Base-by-base conservation (phyloP, 225 moss, liverwort and hornwort species). In the Polytrichum commune region DNA sequence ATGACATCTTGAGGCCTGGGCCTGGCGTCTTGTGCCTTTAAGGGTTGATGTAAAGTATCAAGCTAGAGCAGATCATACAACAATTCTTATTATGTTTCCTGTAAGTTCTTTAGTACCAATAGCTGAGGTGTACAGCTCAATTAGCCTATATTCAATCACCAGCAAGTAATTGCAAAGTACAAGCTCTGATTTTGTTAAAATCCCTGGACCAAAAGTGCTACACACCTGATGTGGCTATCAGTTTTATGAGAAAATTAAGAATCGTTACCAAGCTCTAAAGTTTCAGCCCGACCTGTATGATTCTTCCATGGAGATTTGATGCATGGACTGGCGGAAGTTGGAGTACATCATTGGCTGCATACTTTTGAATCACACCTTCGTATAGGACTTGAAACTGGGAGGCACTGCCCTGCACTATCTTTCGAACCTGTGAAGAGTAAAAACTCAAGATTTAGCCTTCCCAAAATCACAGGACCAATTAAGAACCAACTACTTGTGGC, bases 391-490 rank as follows among this genome's bases (percentile, higher is more conserved):
- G 88, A 74, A 98, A 98, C 53, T 81, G 80, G 29, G 90, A 74
- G 56, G 79, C 80, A 84, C 92, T 90, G 54, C 97, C 97, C 57
- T 77, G 86, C 54, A 98, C 97, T 81, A 98, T 98, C 75, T 93
- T 98, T 62, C 84, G 85, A 65, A 98, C 90, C 94, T 97, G 77
- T 23, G 25, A 29, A 29, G 26, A 56, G 10, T 16, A 46, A 38
- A 38, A 46, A 46, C 46, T 46, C 46, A 16, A 3, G 0, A 46
- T 46, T 46, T 2, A 46, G 46, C 46, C 46, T 46, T 46, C 46
- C 46, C 46, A 46, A 13, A 38, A 13, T 13, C 46, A 46, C 46
- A 0, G 46, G 46, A 46, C 46, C 46, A 46, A 13, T 13, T 16
- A 13, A 46, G 46, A 46, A 46, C 46, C 46, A 46, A 46, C 13